Evolutionary conservation across 345 rosid genomes (phyloP).

Genomic region (Gossypium arboreum): DNA sequence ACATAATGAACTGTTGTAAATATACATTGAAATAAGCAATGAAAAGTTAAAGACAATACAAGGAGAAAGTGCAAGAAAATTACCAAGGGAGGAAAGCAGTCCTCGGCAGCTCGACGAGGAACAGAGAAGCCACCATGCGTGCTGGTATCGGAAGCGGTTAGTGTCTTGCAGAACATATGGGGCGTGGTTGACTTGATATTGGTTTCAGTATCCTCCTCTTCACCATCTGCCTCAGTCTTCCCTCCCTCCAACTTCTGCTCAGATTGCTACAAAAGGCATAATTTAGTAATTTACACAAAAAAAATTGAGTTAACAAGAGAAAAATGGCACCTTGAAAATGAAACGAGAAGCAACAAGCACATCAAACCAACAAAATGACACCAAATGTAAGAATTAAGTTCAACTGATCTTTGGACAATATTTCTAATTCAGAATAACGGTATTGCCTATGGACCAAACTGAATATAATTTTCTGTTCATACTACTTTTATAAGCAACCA

Average conservation of each 20-base stretch:
- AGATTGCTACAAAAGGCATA: constrained; percentile 32
- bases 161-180: constrained; percentile 99
- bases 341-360: too few relatives aligned
- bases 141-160: constrained; percentile 98
- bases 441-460: neutral
- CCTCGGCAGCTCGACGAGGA: constrained; percentile 99
- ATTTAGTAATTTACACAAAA: neutral
- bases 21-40: neutral
- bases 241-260: constrained; percentile 53
- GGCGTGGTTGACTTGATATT: constrained; percentile 62
- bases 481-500: neutral
- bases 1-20: neutral
- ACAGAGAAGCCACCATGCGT: constrained; percentile 99
- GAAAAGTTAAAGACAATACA: neutral
- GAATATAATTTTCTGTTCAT: neutral
- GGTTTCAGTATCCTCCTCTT: constrained; percentile 51
- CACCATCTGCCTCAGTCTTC: constrained; percentile 46
- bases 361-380: neutral
- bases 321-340: neutral
- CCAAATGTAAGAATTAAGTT: neutral
- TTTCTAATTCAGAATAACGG: neutral
- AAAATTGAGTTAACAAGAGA: neutral
- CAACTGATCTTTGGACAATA: neutral
- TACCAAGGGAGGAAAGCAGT: constrained; percentile 99
- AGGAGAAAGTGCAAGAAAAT: constrained; percentile 4